Evolutionary conservation across 192 early-diverging fungal species (phyloP).

Genomic region (Entomortierella beljakovae): DNA sequence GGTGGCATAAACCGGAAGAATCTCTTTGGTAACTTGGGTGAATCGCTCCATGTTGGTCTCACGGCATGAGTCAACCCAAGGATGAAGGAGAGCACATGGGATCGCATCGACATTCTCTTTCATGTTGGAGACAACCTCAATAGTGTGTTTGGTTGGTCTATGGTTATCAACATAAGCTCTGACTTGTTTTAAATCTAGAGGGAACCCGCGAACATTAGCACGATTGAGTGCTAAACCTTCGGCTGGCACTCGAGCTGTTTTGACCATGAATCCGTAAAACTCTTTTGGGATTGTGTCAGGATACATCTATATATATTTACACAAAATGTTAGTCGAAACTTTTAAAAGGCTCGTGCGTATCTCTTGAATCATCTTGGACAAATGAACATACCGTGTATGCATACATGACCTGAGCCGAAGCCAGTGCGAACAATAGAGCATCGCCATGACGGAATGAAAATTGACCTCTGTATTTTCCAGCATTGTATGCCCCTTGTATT

Average conservation of each 20-base stretch:
- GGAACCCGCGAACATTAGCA: slow-evolving; percentile 54
- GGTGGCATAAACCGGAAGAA: slow-evolving; percentile 73
- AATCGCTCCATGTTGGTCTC: slow-evolving; percentile 59
- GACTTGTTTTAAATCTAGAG: slow-evolving; percentile 49
- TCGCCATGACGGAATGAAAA: slow-evolving; percentile 68
- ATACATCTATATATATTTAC: slow-evolving; percentile 58
- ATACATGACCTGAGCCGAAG: slow-evolving; percentile 67
- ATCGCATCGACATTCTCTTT: slow-evolving; percentile 48
- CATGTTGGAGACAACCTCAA: slow-evolving; percentile 52
- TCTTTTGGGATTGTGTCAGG: slow-evolving; percentile 68
- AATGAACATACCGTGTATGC: slow-evolving; percentile 63
- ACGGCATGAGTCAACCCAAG: slow-evolving; percentile 63
- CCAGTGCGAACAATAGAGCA: slow-evolving; percentile 62
- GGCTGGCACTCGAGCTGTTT: slow-evolving; percentile 69
- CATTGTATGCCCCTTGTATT: slow-evolving; percentile 66
- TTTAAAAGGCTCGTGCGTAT: too few relatives aligned
- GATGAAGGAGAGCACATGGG: slow-evolving; percentile 69
- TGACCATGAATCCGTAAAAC: slow-evolving; percentile 69
- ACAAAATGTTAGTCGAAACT: too few relatives aligned
- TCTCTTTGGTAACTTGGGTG: slow-evolving; percentile 58
- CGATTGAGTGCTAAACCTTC: slow-evolving; percentile 68
- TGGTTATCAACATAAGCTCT: slow-evolving; percentile 38
- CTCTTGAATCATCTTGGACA: too few relatives aligned
- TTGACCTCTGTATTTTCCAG: slow-evolving; percentile 62
- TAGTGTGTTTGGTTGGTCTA: slow-evolving; percentile 55